Percentiles rank a stretch among this genome's conserved stretches.
These are phyloP conservation scores for Coprinopsis sp. DNA, from an alignment of 768 basidiomycete species.

Conservation along the genomic window DNA sequence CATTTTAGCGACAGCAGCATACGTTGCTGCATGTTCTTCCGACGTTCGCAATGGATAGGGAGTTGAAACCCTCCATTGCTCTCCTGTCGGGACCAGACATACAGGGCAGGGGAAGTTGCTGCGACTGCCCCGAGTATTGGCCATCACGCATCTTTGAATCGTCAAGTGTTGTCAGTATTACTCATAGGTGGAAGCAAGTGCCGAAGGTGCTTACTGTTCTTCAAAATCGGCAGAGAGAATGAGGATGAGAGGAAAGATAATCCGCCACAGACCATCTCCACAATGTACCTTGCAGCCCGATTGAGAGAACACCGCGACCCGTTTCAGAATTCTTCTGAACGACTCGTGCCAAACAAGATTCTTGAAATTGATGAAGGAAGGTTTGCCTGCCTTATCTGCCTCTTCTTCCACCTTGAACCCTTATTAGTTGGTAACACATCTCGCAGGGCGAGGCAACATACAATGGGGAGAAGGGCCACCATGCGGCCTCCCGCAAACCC, in stretches of 20 bases:
- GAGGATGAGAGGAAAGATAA: conserved; percentile 32
- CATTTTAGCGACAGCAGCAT: conserved; percentile 11
- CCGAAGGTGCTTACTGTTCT: conserved; percentile 34
- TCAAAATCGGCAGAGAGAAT: conserved; percentile 41
- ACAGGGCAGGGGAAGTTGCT: conserved; percentile 31
- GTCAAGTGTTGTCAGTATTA: neutral
- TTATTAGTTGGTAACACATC: neutral
- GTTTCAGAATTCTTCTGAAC: conserved; percentile 27
- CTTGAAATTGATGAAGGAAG: conserved; percentile 25
- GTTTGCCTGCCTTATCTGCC: neutral
- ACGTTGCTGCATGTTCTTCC: conserved; percentile 5
- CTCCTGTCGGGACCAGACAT: conserved; percentile 25
- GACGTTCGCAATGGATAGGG: neutral
- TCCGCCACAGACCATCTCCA: conserved; percentile 17
- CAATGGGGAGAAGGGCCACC: conserved; percentile 34
- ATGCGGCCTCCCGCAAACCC: conserved; percentile 8
- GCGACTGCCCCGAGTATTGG: conserved; percentile 23
- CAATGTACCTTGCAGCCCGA: conserved; percentile 10
- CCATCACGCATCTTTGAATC: conserved; percentile 27
- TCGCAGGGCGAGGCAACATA: conserved; percentile 10
- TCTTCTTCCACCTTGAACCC: neutral
- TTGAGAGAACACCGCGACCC: conserved; percentile 14
- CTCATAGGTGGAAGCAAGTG: neutral
- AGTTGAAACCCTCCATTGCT: too few relatives aligned
- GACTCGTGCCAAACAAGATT: conserved; percentile 34